Base-by-base conservation (phyloP, 306 rosid genomes). In the Lupinus albus region DNA sequence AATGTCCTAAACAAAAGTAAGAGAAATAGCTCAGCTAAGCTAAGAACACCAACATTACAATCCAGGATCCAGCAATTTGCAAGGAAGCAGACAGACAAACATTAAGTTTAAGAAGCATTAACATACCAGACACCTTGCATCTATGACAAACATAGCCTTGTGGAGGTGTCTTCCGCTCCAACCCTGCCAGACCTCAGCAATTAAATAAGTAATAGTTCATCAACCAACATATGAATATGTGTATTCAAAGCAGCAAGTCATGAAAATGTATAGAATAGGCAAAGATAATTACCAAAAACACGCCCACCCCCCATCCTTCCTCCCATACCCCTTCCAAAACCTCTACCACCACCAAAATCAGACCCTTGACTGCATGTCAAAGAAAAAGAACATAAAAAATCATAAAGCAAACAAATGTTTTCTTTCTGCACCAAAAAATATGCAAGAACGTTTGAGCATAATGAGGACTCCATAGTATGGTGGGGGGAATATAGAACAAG, bases 111-210 rank as follows among this genome's bases (percentile, higher is more conserved):
- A 44, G 28, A 28, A 55, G 64, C 13, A 42, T 42, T 12, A 79
- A 83, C 97, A 74, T 89, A 94, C 99, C 99, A 49, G 99, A 87
- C 74, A 84, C 87, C 76, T 91, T 94, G 83, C 99, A 94, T 73
- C 99, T 86, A 74, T 91, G 97, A 76, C 99, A 94, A 45, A 94
- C 76, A 74, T 94, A 94, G 70, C 99, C 99, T 53, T 80, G 99
- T 33, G 99, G 99, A 76, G 97, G 99, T 35, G 96, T 94, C 82
- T 88, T 94, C 82, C 87, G 81, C 86, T 88, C 96, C 67, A 94
- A 61, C 46, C 97, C 96, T 86, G 77, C 83, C 54, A 67, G 44
- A 73, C 68, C 82, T 48, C 78, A 50, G 68, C 64, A 71, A 71
- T 74, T 54, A 41, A 63, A 64, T 57, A 42, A 62, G 51, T 66